Base-by-base conservation (phyloP, 306 rosid species). In the Medicago ruthenica region DNA sequence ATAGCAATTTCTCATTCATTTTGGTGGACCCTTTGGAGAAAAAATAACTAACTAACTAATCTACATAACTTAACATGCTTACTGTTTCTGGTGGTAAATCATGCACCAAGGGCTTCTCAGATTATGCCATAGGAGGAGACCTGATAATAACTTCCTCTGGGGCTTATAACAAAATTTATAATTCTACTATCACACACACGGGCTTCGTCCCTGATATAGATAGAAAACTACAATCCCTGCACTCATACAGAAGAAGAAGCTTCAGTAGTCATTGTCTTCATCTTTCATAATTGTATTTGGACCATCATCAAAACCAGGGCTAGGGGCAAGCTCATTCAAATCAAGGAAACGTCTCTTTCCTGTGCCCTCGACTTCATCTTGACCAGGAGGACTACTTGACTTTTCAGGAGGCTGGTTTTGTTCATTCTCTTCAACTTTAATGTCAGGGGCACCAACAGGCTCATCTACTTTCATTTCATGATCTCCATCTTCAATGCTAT, bases 261-360 rank as follows among this genome's bases (percentile, higher is more conserved):
- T 76, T 85, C 79, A 96, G 81, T 82, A 85, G 65, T 89, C 92
- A 79, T 83, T 77, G 79, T 86, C 86, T 58, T 85, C 98, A 59
- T 92, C 99, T 79, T 89, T 96, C 80, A 85, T 82, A 67, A 86
- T 79, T 0, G 89, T 73, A 84, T 77, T 86, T 42, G 89, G 92
- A 78, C 89, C 97, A 63, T 96, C 96, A 3, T 96, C 97, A 20
- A 96, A 89, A 82, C 98, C 95, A 44, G 99, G 87, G 72, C 87
- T 91, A 17, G 99, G 97, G 68, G 99, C 99, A 79, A 89, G 92
- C 86, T 96, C 97, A 48, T 96, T 96, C 81, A 95, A 86, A 82
- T 96, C 99, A 16, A 96, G 99, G 85, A 92, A 92, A 55, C 88
- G 92, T 75, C 92, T 88, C 74, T 89, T 88, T 75, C 62, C 82